Conservation (phyloP, 108 stramenopile species). For the Nitzschia sp. region DNA sequence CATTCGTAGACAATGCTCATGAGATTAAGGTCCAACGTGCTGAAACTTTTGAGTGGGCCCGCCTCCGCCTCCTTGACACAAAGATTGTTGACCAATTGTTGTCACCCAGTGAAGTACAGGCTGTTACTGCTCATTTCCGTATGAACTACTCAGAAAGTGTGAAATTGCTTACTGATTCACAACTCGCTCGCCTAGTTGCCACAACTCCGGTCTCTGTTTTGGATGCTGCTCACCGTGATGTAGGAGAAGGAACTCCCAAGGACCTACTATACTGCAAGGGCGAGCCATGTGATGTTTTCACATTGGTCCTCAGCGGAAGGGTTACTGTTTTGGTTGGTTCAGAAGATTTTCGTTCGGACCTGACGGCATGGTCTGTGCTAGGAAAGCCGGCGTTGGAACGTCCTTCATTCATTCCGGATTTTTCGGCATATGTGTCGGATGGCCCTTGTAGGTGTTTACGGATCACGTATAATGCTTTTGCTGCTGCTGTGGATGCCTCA, state of each 20-base stretch:
- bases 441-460: constrained; percentile 76
- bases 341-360: constrained; percentile 82
- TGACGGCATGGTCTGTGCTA: constrained; percentile 86
- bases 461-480: constrained; percentile 52
- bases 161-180: constrained; percentile 60
- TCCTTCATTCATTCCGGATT: constrained; percentile 70
- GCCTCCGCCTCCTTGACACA: constrained; percentile 77
- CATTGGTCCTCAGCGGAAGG: constrained; percentile 83
- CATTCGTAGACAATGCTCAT: constrained; percentile 66
- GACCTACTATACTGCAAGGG: constrained; percentile 72
- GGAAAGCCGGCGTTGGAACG: constrained; percentile 65
- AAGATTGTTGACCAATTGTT: constrained; percentile 77
- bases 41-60: constrained; percentile 68
- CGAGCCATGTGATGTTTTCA: constrained; percentile 61
- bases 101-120: constrained; percentile 69
- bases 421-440: constrained; percentile 74
- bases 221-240: constrained; percentile 52
- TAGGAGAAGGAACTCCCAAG: constrained; percentile 40
- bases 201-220: constrained; percentile 63
- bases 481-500: constrained; percentile 71
- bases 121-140: constrained; percentile 79
- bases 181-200: constrained; percentile 59
- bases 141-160: constrained; percentile 68
- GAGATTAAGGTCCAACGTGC: constrained; percentile 48
- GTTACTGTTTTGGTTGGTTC: constrained; percentile 79